These are phyloP conservation scores for Parastagonospora nodorum DNA, from an alignment of 2,329 filamentous ascomycete species.

Conservation along the genomic window DNA sequence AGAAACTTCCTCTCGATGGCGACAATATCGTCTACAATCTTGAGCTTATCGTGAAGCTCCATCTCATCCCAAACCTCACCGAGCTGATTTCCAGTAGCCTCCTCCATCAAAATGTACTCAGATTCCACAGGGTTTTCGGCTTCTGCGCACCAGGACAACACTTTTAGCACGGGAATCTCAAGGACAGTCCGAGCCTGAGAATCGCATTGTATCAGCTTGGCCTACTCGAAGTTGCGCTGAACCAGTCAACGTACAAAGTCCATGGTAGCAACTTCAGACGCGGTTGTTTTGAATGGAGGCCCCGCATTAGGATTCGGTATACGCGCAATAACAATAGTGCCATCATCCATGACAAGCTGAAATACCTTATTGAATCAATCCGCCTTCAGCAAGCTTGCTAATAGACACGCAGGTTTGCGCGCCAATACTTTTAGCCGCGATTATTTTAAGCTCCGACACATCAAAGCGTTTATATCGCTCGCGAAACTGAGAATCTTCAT, in stretches of 20 bases:
- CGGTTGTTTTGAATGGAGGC: constrained; percentile 13
- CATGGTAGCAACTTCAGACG: constrained; percentile 29
- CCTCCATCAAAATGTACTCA: constrained; percentile 38
- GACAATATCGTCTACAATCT: constrained; percentile 44
- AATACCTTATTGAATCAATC: constrained; percentile 33
- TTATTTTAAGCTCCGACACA: constrained; percentile 37
- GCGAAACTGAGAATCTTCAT: constrained; percentile 41
- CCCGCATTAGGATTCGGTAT: constrained; percentile 25
- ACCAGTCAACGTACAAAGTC: constrained; percentile 19
- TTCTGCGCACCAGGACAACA: constrained; percentile 24
- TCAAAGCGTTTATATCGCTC: constrained; percentile 44
- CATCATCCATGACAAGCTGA: constrained; percentile 29
- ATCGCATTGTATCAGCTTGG: constrained; percentile 6
- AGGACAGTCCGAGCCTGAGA: constrained; percentile 18
- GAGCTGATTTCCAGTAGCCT: constrained; percentile 38
- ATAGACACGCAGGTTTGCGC: constrained; percentile 43
- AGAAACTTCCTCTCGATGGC: constrained; percentile 45
- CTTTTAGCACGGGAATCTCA: constrained; percentile 28
- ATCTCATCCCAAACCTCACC: constrained; percentile 36
- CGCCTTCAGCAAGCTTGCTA: constrained; percentile 33
- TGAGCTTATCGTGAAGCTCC: constrained; percentile 26
- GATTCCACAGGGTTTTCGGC: constrained; percentile 23
- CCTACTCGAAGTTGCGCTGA: background rate
- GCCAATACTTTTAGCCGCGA: constrained; percentile 37
- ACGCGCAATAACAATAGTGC: constrained; percentile 15